A percentile compares a stretch with the other conserved stretches of the same genome.
These are phyloP conservation scores for Salisapilia sapeloensis DNA, from an alignment of 352 stramenopile species.

Conservation along the genomic window DNA sequence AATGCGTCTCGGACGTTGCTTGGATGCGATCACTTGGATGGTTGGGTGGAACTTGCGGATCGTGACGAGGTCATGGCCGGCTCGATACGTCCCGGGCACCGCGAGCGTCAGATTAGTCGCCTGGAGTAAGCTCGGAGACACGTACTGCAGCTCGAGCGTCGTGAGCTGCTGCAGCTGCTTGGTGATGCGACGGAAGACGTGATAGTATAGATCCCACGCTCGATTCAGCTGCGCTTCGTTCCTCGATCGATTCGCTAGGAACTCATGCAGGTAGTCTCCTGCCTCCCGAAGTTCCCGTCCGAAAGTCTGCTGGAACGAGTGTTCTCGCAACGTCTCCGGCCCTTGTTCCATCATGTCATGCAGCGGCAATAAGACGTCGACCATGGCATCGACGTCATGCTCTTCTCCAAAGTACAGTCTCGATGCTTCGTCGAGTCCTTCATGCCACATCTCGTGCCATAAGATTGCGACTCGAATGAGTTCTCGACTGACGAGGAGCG, in stretches of 20 bases:
- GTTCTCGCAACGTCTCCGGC: constrained; percentile 57
- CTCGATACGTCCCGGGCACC: constrained; percentile 86
- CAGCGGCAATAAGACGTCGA: constrained; percentile 86
- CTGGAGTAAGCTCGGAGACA: constrained; percentile 86
- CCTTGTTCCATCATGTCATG: constrained; percentile 87
- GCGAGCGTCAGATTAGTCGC: constrained; percentile 89
- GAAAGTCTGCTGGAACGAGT: constrained; percentile 81
- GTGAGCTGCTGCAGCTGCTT: constrained; percentile 87
- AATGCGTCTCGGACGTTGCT: constrained; percentile 93
- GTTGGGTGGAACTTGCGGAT: constrained; percentile 83
- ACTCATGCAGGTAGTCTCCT: constrained; percentile 54
- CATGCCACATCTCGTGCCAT: constrained; percentile 98
- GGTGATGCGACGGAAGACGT: constrained; percentile 88
- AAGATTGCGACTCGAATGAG: constrained; percentile 97
- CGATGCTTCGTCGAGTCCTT: constrained; percentile 95
- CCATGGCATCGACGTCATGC: constrained; percentile 93
- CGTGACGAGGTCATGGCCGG: constrained; percentile 47
- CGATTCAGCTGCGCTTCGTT: constrained; percentile 84
- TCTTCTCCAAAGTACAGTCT: constrained; percentile 94
- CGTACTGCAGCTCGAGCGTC: constrained; percentile 91
- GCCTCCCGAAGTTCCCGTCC: constrained; percentile 82
- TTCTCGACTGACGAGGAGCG: constrained; percentile 88
- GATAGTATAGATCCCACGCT: constrained; percentile 98
- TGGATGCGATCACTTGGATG: constrained; percentile 95
- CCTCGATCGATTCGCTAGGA: constrained; percentile 23